Evolutionary conservation across 192 early-diverging fungal species (phyloP).

Genomic region (Funneliformis geosporum): DNA sequence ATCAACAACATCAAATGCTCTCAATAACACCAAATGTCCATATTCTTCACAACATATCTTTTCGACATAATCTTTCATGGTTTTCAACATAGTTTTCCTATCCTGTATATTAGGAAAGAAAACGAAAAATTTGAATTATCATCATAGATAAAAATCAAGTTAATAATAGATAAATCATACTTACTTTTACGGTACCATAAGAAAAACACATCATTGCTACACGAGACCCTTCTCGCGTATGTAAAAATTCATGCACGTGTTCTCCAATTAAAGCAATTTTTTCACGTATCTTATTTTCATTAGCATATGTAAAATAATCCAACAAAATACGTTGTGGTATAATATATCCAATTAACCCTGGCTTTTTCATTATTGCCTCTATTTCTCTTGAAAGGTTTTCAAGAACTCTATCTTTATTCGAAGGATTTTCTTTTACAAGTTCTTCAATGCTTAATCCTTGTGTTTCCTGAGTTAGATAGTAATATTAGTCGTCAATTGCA

Average conservation of each 20-base stretch:
- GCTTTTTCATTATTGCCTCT: slow-evolving; percentile 76
- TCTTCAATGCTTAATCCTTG: slow-evolving; percentile 53
- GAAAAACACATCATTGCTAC: slow-evolving; percentile 82
- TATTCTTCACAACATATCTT: slow-evolving; percentile 89
- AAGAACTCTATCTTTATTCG: slow-evolving; percentile 71
- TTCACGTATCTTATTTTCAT: slow-evolving; percentile 53
- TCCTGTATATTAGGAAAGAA: slow-evolving; percentile 46
- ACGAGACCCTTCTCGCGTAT: slow-evolving; percentile 89
- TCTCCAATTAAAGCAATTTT: slow-evolving; percentile 82
- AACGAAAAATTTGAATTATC: background rate
- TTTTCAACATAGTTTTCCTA: slow-evolving; percentile 86
- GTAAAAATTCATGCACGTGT: slow-evolving; percentile 82
- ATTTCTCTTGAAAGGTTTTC: slow-evolving; percentile 71
- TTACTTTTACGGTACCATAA: slow-evolving; percentile 71
- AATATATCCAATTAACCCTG: slow-evolving; percentile 64
- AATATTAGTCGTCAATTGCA: background rate
- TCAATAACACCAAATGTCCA: slow-evolving; percentile 82
- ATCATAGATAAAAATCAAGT: background rate
- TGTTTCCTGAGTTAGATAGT: background rate
- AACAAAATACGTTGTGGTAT: slow-evolving; percentile 86
- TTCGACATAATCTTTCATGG: slow-evolving; percentile 76
- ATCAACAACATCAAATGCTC: slow-evolving; percentile 85
- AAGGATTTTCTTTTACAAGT: slow-evolving; percentile 62
- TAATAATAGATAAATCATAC: background rate
- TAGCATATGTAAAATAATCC: slow-evolving; percentile 76